Evolutionary conservation across 2,329 filamentous ascomycete genomes (phyloP), one percentile per base, ranked within the genome.

Genomic region (Colletotrichum tropicale): DNA sequence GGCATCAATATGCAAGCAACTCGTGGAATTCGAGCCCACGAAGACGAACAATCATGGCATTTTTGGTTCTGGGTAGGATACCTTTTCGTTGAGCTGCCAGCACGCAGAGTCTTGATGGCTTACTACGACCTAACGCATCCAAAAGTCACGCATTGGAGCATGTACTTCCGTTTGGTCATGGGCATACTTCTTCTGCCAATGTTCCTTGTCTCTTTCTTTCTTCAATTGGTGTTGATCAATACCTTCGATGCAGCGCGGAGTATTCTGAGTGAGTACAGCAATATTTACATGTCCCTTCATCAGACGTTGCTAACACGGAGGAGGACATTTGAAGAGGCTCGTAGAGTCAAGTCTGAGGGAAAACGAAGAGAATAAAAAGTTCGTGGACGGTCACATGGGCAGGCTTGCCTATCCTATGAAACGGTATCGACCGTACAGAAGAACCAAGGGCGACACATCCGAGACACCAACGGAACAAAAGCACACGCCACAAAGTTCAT

Each of bases 51-150:
- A 38, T 66, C 62, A 0, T 66, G 36, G 62, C 36, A 48, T 16
- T 66, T 66, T 0, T 43, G 62, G 62, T 52, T 66, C 36, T 52
- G 36, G 62, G 13, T 66, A n/a, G 21, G 34, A 8, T 66, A 66
- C 2, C 0, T 66, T 7, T 48, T 66, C 1, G 1, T 66, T 26
- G 34, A 66, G 10, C 36, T 66, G 2, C 62, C 62, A 16, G 62
- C 62, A 5, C 21, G 62, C 0, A 48, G 62, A 34, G 62, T 66
- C 21, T 15, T 48, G 24, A 15, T 52, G 24, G 62, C 62, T 2
- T 66, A 48, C 28, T 30, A 24, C 2, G 24, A 28, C 36, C 9
- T 43, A n/a, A n/a, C n/a, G n/a, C n/a, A n/a, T n/a, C n/a, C n/a
- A n/a, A n/a, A n/a, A n/a, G n/a, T n/a, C n/a, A n/a, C n/a, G n/a